A percentile compares a stretch with the other conserved stretches of the same genome.
phyloP scores from a whole-genome alignment of 805 yeast species.

The Starmera quercuum region DNA sequence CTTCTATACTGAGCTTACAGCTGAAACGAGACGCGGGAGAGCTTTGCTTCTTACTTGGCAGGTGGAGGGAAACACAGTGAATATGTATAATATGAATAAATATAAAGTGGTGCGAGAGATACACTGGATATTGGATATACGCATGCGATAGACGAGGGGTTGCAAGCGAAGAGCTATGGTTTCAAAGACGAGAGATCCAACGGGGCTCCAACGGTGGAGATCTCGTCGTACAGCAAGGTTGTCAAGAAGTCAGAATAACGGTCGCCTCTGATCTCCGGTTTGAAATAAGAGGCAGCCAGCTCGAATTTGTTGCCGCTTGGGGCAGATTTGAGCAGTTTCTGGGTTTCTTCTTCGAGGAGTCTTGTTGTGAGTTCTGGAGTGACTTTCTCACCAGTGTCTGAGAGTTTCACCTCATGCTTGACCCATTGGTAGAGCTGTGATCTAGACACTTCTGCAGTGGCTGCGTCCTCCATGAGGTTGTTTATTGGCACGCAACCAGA shows the following conservation, averaged over 20 bases:
- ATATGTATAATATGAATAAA: no score
- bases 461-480: constrained; percentile 85
- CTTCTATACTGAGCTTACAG: no score
- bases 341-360: constrained; percentile 57
- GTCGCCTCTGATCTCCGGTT: constrained; percentile 65
- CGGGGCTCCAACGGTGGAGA: constrained; percentile 24
- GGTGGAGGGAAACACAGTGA: no score
- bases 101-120: no score
- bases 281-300: constrained; percentile 61
- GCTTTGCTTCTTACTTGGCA: no score
- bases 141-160: no score
- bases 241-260: constrained; percentile 73
- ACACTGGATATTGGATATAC: no score
- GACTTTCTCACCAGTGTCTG: constrained; percentile 50
- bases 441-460: constrained; percentile 83
- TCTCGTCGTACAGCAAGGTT: constrained; percentile 63
- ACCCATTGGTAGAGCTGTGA: constrained; percentile 82
- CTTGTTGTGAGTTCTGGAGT: constrained; percentile 51
- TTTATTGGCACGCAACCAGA: constrained; percentile 83
- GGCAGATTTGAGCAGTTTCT: constrained; percentile 38
- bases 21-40: no score
- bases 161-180: no score
- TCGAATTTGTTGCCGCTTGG: constrained; percentile 51
- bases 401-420: constrained; percentile 51
- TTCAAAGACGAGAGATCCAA: constrained; percentile 17